Base-by-base conservation (phyloP, 352 stramenopile species). In the Pythium sukuiense region DNA sequence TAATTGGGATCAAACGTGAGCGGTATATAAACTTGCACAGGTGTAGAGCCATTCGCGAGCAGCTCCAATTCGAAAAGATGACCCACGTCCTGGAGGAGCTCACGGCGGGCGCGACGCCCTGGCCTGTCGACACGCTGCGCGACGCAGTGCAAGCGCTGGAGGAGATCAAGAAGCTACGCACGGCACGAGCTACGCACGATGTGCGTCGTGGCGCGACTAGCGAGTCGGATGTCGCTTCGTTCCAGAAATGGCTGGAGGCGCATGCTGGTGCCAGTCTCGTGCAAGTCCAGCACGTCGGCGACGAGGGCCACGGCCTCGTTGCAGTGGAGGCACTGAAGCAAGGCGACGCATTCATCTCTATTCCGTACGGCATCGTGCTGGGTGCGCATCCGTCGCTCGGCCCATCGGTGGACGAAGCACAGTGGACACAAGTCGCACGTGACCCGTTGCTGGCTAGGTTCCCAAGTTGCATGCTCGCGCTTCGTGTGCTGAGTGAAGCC, bases 391-490 rank as follows among this genome's bases (percentile, higher is more conserved):
- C 56, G 13, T 61, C 62, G 16, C 55, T 79, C 9, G 70, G 72
- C 0, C 65, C 61, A 16, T 11, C 43, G 14, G 59, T 41, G 7
- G 55, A 72, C 6, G 43, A 32, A 30, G 55, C 37, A 3, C 60
- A 50, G 14, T 82, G 75, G 75, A 41, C 64, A 41, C 60, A 77
- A 12, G 61, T 77, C 4, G 65, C 61, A 1, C 56, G 63, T 50
- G 77, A 86, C 32, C 72, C 73, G 7, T 59, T 86, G 30, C 61
- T 88, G 26, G 35, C 62, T 18, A 57, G 72, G 7, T 81, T 83
- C 48, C 77, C 77, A 7, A 85, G 70, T 49, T 75, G 75, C 49
- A 53, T 75, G 43, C 68, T 88, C 0, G 79, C 79, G 20, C 63
- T 88, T 30, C 68, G 65, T 7, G 61, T 88, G 26, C 65, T 88